Evolutionary conservation across 805 yeast species (phyloP).

Genomic region (Starmerella gropengiesseri): DNA sequence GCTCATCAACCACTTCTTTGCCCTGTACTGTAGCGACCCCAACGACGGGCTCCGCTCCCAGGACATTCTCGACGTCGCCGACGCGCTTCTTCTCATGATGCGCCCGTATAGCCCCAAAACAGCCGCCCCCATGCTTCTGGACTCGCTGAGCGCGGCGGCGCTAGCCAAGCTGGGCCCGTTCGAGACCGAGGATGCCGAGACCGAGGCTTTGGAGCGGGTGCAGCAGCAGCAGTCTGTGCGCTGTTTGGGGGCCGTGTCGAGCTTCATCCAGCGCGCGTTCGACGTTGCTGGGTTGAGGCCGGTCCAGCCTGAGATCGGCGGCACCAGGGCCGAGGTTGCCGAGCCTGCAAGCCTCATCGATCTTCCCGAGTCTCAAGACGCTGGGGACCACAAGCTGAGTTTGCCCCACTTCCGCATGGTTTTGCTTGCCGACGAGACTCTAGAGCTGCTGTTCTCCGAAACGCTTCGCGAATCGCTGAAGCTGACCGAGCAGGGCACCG

Average conservation of each 20-base stretch:
- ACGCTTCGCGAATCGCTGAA: slow-evolving; percentile 61
- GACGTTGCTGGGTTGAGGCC: slow-evolving; percentile 33
- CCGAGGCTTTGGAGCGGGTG: slow-evolving; percentile 43
- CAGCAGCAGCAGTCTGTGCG: slow-evolving; percentile 34
- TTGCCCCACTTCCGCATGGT: slow-evolving; percentile 84
- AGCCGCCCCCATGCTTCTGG: slow-evolving; percentile 36
- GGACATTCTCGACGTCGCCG: slow-evolving; percentile 72
- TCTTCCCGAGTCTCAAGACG: slow-evolving; percentile 30
- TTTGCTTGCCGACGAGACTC: slow-evolving; percentile 82
- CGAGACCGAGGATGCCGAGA: slow-evolving; percentile 29
- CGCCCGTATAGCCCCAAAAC: slow-evolving; percentile 73
- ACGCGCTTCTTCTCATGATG: slow-evolving; percentile 72
- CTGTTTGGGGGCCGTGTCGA: slow-evolving; percentile 76
- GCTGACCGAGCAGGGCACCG: slow-evolving; percentile 39
- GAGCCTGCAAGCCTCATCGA: slow-evolving; percentile 15
- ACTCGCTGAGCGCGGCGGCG: slow-evolving; percentile 44
- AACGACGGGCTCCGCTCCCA: slow-evolving; percentile 46
- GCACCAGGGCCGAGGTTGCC: slow-evolving; percentile 27
- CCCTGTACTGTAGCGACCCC: slow-evolving; percentile 39
- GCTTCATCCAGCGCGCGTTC: slow-evolving; percentile 74
- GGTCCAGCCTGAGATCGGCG: slow-evolving; percentile 15
- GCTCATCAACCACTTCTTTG: slow-evolving; percentile 66
- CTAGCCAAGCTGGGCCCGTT: slow-evolving; percentile 32
- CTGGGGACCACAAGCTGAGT: slow-evolving; percentile 1
- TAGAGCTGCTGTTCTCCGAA: slow-evolving; percentile 68